phyloP scores from a whole-genome alignment of 768 basidiomycete genomes.

The Rhodotorula graminis region DNA sequence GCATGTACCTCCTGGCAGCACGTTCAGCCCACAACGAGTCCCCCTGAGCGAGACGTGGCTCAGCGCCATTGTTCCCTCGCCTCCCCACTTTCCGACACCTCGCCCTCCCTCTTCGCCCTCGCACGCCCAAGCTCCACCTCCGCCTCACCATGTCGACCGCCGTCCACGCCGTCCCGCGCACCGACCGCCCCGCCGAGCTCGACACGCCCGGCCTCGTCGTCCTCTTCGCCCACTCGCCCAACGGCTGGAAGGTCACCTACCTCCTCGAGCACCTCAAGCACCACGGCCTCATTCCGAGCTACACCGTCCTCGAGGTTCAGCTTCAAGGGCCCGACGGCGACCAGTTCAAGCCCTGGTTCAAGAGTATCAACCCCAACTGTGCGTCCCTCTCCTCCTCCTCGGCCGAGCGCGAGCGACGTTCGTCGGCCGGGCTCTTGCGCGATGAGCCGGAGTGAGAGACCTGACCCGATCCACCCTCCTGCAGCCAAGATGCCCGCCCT shows the following conservation, averaged over 20 bases:
- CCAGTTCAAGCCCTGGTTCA: conserved; percentile 28
- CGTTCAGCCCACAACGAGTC: too few species aligned
- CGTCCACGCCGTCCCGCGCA: background rate
- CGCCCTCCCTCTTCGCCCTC: too few species aligned
- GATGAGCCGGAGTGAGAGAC: too few species aligned
- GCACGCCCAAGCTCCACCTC: too few species aligned
- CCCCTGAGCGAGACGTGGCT: too few species aligned
- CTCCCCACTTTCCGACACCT: too few species aligned
- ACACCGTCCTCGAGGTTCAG: conserved; percentile 15
- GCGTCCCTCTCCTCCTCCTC: background rate
- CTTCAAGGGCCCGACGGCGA: conserved; percentile 4
- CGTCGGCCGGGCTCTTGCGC: too few species aligned
- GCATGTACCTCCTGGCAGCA: too few species aligned
- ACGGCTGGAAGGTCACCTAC: conserved; percentile 25
- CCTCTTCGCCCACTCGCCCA: conserved; percentile 10
- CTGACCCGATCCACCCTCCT: too few species aligned
- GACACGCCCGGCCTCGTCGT: conserved; percentile 20
- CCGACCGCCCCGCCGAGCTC: conserved; percentile 14
- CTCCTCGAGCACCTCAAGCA: conserved; percentile 31
- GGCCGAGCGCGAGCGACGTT: too few species aligned
- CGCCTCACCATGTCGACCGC: background rate
- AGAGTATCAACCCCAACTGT: conserved; percentile 29
- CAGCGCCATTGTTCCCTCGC: too few species aligned
- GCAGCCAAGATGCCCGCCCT: conserved; percentile 31
- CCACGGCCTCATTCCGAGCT: conserved; percentile 15